phyloP scores from a whole-genome alignment of 805 yeast genomes.

The Saccharomyces paradoxus region DNA sequence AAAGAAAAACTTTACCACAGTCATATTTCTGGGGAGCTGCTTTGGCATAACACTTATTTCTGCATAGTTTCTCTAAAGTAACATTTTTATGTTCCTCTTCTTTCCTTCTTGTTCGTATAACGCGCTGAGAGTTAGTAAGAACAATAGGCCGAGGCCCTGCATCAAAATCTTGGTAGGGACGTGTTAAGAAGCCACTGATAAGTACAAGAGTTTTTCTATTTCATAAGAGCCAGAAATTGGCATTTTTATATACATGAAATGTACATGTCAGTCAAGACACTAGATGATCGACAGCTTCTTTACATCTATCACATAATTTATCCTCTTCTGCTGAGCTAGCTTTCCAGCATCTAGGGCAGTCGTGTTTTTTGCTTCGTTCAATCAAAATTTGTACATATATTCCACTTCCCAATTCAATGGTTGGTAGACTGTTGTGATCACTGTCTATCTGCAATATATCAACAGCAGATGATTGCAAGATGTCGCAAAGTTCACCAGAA shows the following conservation, averaged over 20 bases:
- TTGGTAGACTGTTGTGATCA: neutral
- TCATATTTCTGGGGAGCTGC: neutral
- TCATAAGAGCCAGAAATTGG: neutral
- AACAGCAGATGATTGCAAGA: slow-evolving; percentile 58
- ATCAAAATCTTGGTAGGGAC: neutral
- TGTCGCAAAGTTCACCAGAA: slow-evolving; percentile 44
- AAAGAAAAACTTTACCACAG: neutral
- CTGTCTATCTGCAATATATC: slow-evolving; percentile 25
- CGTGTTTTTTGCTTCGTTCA: slow-evolving; percentile 34
- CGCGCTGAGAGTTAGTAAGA: neutral
- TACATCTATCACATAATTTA: slow-evolving; percentile 61
- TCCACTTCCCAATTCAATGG: slow-evolving; percentile 12
- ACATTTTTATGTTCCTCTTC: neutral
- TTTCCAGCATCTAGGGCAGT: slow-evolving; percentile 97
- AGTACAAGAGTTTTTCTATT: neutral
- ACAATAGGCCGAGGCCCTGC: neutral
- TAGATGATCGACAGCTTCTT: slow-evolving; percentile 21
- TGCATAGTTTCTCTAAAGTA: neutral
- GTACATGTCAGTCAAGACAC: neutral
- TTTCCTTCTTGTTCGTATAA: neutral
- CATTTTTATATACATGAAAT: neutral
- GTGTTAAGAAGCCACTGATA: neutral
- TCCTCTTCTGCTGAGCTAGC: slow-evolving; percentile 45
- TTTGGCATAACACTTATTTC: neutral
- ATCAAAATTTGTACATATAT: slow-evolving; percentile 32